A percentile compares a stretch with the other conserved stretches of the same genome.
These are phyloP conservation scores for Metschnikowia noctiluminum DNA, from an alignment of 805 yeast species.

Conservation along the genomic window DNA sequence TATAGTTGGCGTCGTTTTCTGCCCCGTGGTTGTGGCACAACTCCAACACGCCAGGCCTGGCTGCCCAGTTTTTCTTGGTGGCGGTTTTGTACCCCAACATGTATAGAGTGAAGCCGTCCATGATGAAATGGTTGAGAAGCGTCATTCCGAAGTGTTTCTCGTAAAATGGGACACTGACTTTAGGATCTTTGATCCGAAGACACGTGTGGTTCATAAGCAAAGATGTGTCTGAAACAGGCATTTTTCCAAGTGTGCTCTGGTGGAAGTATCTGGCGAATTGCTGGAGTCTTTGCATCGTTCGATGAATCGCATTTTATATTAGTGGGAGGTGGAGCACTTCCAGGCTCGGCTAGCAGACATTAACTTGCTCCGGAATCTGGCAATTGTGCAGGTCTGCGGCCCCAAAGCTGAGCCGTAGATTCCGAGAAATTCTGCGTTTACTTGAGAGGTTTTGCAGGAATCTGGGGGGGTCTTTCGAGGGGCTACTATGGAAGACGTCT, in stretches of 20 bases:
- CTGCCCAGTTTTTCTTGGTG: slow-evolving; percentile 41
- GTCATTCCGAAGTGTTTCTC: slow-evolving; percentile 70
- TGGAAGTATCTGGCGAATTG: slow-evolving; percentile 5
- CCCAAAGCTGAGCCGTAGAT: no score
- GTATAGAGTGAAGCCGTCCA: slow-evolving; percentile 61
- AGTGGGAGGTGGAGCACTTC: no score
- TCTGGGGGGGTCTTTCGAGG: no score
- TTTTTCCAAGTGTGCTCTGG: slow-evolving; percentile 8
- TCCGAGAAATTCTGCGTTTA: no score
- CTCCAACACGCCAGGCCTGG: slow-evolving; percentile 71
- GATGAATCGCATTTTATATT: no score
- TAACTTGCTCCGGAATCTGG: no score
- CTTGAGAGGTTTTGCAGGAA: no score
- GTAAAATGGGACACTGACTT: slow-evolving; percentile 69
- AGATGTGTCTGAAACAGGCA: slow-evolving; percentile 34
- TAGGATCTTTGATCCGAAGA: slow-evolving; percentile 80
- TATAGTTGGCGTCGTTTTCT: slow-evolving; percentile 54
- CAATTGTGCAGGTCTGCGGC: no score
- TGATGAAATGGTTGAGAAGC: slow-evolving; percentile 48
- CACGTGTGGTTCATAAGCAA: slow-evolving; percentile 64
- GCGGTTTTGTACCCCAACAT: slow-evolving; percentile 58
- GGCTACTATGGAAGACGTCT: no score
- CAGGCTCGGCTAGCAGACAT: no score
- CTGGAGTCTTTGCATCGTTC: slow-evolving; percentile 3
- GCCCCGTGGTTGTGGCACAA: slow-evolving; percentile 78